Conservation (phyloP, 1,284 basidiomycete genomes). For the Mycosarcoma mackinlayi region DNA sequence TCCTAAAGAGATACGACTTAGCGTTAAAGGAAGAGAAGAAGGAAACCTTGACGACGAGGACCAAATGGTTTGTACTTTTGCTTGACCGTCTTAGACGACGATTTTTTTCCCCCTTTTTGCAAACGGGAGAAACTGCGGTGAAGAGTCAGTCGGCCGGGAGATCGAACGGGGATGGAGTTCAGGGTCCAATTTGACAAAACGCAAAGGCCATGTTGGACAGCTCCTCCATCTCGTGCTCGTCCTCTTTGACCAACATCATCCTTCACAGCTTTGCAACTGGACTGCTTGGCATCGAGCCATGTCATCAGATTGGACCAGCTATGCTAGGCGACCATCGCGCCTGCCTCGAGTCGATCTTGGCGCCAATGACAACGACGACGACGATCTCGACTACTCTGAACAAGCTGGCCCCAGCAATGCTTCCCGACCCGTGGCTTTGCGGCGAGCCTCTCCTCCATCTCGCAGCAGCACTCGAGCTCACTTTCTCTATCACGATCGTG, state of each 20-base stretch:
- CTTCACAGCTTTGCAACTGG: no score
- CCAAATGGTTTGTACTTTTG: constrained; percentile 8
- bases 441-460: background rate
- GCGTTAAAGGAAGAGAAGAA: constrained; percentile 46
- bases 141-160: constrained; percentile 6
- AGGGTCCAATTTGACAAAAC: constrained; percentile 8
- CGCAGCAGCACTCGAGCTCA: constrained; percentile 5
- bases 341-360: constrained; percentile 22
- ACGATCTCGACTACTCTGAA: constrained; percentile 38
- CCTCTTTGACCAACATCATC: background rate
- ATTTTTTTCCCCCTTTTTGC: background rate
- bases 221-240: background rate
- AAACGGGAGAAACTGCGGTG: constrained; percentile 2
- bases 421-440: constrained; percentile 8
- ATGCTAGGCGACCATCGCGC: constrained; percentile 11
- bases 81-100: background rate
- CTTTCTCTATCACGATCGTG: constrained; percentile 1
- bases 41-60: constrained; percentile 7
- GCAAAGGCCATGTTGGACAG: constrained; percentile 8
- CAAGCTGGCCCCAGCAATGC: constrained; percentile 31
- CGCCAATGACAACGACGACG: constrained; percentile 10
- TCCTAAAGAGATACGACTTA: constrained; percentile 39
- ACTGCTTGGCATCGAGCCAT: no score
- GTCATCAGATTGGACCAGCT: constrained; percentile 4
- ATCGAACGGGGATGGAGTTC: background rate